phyloP scores from a whole-genome alignment of 1,139 yeast species.

The Hyphopichia fennica region DNA sequence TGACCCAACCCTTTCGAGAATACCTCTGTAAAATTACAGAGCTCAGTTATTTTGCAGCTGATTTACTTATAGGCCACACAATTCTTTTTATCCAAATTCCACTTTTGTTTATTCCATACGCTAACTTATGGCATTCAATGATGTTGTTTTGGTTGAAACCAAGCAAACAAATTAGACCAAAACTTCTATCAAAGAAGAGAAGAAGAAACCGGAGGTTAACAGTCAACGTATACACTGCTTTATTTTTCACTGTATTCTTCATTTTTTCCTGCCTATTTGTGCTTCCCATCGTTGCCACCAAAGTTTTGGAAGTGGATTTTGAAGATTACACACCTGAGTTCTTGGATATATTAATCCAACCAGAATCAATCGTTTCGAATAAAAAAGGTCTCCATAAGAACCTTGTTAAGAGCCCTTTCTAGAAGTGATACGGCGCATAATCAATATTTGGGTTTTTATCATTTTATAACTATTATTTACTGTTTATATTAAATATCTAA shows the following conservation, averaged over 20 bases:
- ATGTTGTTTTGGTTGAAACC: conserved; percentile 83
- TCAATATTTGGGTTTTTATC: neutral
- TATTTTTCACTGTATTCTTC: conserved; percentile 39
- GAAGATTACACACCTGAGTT: conserved; percentile 36
- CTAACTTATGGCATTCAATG: conserved; percentile 76
- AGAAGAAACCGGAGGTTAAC: conserved; percentile 27
- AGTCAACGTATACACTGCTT: conserved; percentile 33
- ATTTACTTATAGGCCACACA: conserved; percentile 52
- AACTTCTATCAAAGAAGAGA: conserved; percentile 36
- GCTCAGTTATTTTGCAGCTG: conserved; percentile 54
- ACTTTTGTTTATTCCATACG: conserved; percentile 52
- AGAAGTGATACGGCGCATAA: neutral
- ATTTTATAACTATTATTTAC: neutral
- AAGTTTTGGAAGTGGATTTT: conserved; percentile 35
- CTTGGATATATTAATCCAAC: conserved; percentile 40
- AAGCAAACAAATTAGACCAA: conserved; percentile 45
- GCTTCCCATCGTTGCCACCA: conserved; percentile 38
- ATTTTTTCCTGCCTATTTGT: conserved; percentile 37
- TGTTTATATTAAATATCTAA: neutral
- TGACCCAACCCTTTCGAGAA: conserved; percentile 58
- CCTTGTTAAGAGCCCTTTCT: neutral
- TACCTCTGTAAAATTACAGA: conserved; percentile 54
- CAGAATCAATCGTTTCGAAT: conserved; percentile 23
- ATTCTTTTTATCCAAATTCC: conserved; percentile 54
- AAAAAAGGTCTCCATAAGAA: conserved; percentile 40